Evolutionary conservation across 2,329 filamentous ascomycete species (phyloP).

Genomic region (Claviceps paspali): DNA sequence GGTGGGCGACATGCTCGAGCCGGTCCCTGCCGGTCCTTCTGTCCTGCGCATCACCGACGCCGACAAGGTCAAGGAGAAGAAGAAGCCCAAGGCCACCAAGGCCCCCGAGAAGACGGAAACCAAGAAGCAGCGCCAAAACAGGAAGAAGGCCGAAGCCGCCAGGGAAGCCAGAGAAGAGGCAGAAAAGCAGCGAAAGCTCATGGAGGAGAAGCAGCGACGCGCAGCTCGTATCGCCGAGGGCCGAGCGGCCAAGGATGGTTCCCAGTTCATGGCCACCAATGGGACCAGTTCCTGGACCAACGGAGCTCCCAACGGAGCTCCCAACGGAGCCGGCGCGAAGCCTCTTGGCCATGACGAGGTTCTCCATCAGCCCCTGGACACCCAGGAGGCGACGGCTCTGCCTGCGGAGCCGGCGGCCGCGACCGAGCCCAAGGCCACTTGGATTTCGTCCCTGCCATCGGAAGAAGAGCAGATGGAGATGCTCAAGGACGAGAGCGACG

Average conservation of each 20-base stretch:
- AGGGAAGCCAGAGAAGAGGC: slow-evolving; percentile 61
- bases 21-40: slow-evolving; percentile 49
- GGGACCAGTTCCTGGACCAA: slow-evolving; percentile 28
- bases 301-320: slow-evolving; percentile 18
- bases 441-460: slow-evolving; percentile 37
- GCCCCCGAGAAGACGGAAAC: slow-evolving; percentile 56
- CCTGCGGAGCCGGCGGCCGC: slow-evolving; percentile 10
- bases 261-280: slow-evolving; percentile 35
- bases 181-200: slow-evolving; percentile 60
- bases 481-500: slow-evolving; percentile 33
- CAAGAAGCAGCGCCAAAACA: slow-evolving; percentile 93
- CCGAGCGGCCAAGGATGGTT: slow-evolving; percentile 68
- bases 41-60: slow-evolving; percentile 64
- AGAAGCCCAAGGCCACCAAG: slow-evolving; percentile 47
- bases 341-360: slow-evolving; percentile 16
- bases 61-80: slow-evolving; percentile 45
- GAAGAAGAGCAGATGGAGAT: slow-evolving; percentile 49
- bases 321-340: slow-evolving; percentile 18
- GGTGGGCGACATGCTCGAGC: slow-evolving; percentile 85
- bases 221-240: slow-evolving; percentile 70
- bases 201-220: slow-evolving; percentile 72
- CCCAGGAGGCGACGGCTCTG: slow-evolving; percentile 27
- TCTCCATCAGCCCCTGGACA: slow-evolving; percentile 39
- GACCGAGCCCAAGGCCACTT: slow-evolving; percentile 22
- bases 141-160: slow-evolving; percentile 69